Evolutionary conservation across 2,329 filamentous ascomycete species (phyloP).

Genomic region (Hawksworthiomyces lignivorus): DNA sequence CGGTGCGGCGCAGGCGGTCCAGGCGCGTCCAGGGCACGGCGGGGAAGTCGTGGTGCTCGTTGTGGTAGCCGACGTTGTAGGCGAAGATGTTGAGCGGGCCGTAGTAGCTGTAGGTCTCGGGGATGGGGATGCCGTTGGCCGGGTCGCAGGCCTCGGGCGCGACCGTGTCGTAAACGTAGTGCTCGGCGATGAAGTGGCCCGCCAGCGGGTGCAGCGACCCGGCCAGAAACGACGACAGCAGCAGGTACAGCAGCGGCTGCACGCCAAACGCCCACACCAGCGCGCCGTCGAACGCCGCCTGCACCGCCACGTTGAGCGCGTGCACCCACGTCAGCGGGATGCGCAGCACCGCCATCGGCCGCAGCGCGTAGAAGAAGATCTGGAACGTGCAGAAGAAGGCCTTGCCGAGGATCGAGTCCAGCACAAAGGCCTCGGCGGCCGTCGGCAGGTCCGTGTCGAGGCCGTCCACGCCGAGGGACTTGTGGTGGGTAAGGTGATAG

Average conservation of each 20-base stretch:
- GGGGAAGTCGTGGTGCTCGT: constrained; percentile 98
- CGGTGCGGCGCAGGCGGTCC: constrained; percentile 67
- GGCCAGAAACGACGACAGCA: constrained; percentile 86
- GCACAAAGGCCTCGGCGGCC: constrained; percentile 79
- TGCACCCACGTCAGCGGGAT: constrained; percentile 83
- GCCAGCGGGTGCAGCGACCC: constrained; percentile 90
- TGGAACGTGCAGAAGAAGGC: constrained; percentile 99
- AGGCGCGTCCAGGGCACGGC: constrained; percentile 91
- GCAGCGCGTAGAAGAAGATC: constrained; percentile 95
- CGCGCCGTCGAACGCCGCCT: constrained; percentile 68
- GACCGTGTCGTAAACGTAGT: constrained; percentile 72
- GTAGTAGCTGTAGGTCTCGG: constrained; percentile 97
- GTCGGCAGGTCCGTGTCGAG: constrained; percentile 95
- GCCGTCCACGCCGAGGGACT: constrained; percentile 92
- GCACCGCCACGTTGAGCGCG: constrained; percentile 68
- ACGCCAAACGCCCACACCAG: constrained; percentile 55
- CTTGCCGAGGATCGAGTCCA: constrained; percentile 93
- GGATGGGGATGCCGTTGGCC: constrained; percentile 57
- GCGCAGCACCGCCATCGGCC: constrained; percentile 89
- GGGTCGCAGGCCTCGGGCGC: constrained; percentile 48
- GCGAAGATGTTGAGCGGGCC: constrained; percentile 84
- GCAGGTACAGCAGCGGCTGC: constrained; percentile 69
- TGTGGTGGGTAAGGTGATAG: constrained; percentile 98
- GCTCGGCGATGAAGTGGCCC: constrained; percentile 97
- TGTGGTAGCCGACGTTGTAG: constrained; percentile 96